A percentile compares a stretch with the other conserved stretches of the same genome.
Conservation (phyloP, 2,329 filamentous ascomycete species). For the Colletotrichum sp. region DNA sequence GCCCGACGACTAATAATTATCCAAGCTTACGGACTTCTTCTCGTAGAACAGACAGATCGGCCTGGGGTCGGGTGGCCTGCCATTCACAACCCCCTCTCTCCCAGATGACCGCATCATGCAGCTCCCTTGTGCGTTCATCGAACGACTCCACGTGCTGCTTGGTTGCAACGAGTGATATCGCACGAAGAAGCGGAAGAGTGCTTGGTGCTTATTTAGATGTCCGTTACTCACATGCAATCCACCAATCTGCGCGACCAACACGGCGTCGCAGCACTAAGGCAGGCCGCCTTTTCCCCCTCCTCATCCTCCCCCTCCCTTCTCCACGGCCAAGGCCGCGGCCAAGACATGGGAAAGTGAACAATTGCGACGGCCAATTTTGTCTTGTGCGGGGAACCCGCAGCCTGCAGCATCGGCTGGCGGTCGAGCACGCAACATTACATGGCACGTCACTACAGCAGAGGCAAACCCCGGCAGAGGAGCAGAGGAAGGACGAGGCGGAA, state of each 20-base stretch:
- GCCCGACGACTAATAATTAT: background rate
- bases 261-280: background rate
- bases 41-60: background rate
- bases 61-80: conserved; percentile 8
- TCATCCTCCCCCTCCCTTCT: background rate
- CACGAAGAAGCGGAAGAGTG: background rate
- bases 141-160: conserved; percentile 9
- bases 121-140: background rate
- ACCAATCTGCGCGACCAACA: background rate
- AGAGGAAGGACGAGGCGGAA: background rate
- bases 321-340: background rate
- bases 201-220: conserved; percentile 13
- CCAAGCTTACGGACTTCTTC: background rate
- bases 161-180: background rate
- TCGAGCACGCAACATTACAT: conserved; percentile 12
- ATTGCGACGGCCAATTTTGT: background rate
- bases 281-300: background rate
- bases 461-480: background rate
- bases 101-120: conserved; percentile 21
- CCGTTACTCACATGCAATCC: conserved; percentile 1
- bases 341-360: conserved; percentile 12
- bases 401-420: background rate
- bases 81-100: background rate
- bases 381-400: background rate
- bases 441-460: background rate